Evolutionary conservation across 2,329 filamentous ascomycete species (phyloP), one percentile per base, ranked within the genome.

Genomic region (Clonostachys rhizophaga): DNA sequence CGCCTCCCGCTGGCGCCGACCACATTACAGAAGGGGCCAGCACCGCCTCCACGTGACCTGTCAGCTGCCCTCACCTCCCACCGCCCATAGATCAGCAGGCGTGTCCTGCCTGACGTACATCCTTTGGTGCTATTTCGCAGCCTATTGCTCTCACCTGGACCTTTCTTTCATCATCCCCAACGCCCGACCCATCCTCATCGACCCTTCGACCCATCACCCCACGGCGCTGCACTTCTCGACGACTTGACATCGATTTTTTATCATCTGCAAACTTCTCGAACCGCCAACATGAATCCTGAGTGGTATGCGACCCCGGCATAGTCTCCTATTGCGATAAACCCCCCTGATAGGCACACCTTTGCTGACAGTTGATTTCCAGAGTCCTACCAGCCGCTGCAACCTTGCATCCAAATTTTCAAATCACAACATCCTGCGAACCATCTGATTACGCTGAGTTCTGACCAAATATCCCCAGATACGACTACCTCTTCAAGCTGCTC

Each of bases 401-500:
- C 44, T 41, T 48, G 16, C 45, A 44, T 52, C 34, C 49, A 64
- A 60, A 63, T 59, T 60, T 50, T 43, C 41, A 18, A 35, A 30
- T n/a, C 44, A 40, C 41, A 42, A 45, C 3, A 12, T 18, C 18
- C 14, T 45, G 12, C 16, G 34, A 16, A 17, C 34, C 30, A n/a
- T 17, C 39, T 42, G 43, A 43, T 12, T 35, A 34, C 7, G n/a
- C 16, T 36, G n/a, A 18, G 34, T 24, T 33, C 50, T 52, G 46
- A 49, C 40, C 44, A 64, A 58, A 48, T 47, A 45, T 40, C 47
- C 47, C 46, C 66, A 97, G 94, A 94, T 99, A 99, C 88, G 94
- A 99, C 72, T 99, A 99, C 74, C 91, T 99, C 66, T 99, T 99
- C 86, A 99, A 99, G 86, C 91, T 99, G 58, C 89, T 99, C 74